A percentile compares a stretch with the other conserved stretches of the same genome.
Conservation (phyloP, 139 green algal genomes). For the Auxenochlorella pyrenoidosa region DNA sequence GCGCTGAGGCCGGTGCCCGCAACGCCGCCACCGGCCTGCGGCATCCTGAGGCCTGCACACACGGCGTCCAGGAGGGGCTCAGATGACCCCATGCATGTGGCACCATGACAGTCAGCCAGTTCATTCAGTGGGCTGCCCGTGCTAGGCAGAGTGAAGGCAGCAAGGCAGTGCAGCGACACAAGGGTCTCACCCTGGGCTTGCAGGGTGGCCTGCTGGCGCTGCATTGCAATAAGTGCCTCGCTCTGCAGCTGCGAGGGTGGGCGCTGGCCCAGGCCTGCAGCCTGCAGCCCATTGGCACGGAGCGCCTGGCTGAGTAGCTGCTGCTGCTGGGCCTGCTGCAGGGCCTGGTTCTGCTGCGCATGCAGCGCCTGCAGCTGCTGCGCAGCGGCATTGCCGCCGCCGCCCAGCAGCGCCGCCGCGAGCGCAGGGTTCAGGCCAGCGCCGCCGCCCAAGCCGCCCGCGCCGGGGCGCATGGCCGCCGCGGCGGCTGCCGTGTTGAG, state of each 20-base stretch:
- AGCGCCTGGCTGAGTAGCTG: conserved; percentile 29
- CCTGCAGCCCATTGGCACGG: conserved; percentile 33
- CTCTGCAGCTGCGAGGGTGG: conserved; percentile 40
- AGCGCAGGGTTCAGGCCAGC: conserved; percentile 33
- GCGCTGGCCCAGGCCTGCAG: conserved; percentile 3
- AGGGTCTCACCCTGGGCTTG: conserved; percentile 11
- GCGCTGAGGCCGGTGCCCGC: conserved; percentile 7
- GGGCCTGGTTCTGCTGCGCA: neutral
- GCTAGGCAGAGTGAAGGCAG: neutral
- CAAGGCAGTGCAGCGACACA: neutral
- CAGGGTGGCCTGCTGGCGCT: conserved; percentile 43
- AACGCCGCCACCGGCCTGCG: conserved; percentile 10
- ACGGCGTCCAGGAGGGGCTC: neutral
- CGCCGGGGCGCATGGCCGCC: conserved; percentile 15
- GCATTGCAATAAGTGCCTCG: conserved; percentile 54
- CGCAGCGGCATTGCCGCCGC: conserved; percentile 3
- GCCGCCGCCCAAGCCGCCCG: neutral
- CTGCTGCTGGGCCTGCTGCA: conserved; percentile 33
- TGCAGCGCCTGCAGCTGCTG: conserved; percentile 31
- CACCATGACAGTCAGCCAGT: neutral
- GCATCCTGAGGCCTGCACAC: conserved; percentile 14
- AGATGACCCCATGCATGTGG: neutral
- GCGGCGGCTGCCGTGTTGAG: neutral
- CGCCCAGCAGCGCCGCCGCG: conserved; percentile 17
- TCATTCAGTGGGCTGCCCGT: too few species aligned